Base-by-base conservation (phyloP, 192 early-diverging fungal genomes). In the Chytriomyces hyalinus region DNA sequence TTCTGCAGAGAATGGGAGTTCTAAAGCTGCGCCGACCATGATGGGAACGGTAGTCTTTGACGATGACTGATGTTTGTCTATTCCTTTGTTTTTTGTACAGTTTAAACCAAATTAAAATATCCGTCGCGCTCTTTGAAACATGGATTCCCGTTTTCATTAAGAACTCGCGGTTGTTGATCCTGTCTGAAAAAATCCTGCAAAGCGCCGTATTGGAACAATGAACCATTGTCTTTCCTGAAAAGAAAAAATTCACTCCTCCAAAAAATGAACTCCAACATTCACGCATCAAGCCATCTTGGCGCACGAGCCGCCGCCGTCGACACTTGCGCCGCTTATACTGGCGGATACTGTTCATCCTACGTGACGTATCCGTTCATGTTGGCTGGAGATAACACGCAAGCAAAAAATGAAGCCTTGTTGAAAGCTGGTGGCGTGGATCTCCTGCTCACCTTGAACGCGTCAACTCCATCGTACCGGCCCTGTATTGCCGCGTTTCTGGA, bases 331-430 rank as follows among this genome's bases (percentile, higher is more conserved):
- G 26, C 62, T 24, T 68, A 68, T 26, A 45, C 67, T 3, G 47
- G 67, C 22, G 49, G 67, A 45, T 68, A 68, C 67, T 68, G 67
- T 26, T 20, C 67, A 11, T n/a, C 10, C 8, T 68, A 47, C 49
- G 67, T 68, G 17, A 68, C 11, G 3, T 68, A 68, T 49, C 67
- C 67, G 3, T 20, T 68, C 28, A 6, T 20, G 28, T 36, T 68
- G 28, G 67, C 67, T 11, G n/a, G 1, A 26, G 45, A 11, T 11
- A 4, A 2, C 26, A 20, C 67, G 9, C 15, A 47, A 26, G 67
- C 67, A 15, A 9, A 11, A 11, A 36, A 11, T 4, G 67, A 68
- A 48, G 49, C 17, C 1, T 10, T 15, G 46, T 11, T 68, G 47
- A 68, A 49, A 68, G 43, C 49, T 17, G 67, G 49, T 1, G 67